Conservation (phyloP, 1,284 basidiomycete species). For the Coniferiporia sulphurascens region DNA sequence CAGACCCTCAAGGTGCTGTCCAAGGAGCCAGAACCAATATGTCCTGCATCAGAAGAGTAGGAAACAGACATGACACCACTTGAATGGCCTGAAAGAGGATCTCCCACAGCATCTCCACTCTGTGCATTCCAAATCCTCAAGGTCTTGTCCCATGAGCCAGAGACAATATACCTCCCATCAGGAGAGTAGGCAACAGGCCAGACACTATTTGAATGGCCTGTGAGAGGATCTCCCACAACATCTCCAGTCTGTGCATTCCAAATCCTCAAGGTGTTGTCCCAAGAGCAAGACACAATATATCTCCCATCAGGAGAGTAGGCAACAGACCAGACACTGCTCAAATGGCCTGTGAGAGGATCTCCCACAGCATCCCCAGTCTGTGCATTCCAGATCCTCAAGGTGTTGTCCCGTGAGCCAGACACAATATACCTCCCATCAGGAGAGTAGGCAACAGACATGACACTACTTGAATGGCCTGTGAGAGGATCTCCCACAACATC, state of each 20-base stretch:
- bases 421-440: constrained; percentile 22
- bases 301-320: constrained; percentile 17
- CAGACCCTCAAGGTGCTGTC: constrained; percentile 36
- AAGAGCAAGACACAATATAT: constrained; percentile 17
- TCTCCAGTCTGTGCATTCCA: constrained; percentile 17
- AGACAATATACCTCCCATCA: constrained; percentile 9
- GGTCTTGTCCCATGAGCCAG: constrained; percentile 14
- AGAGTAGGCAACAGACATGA: constrained; percentile 4
- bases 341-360: constrained; percentile 6
- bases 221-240: constrained; percentile 3
- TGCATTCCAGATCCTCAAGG: constrained; percentile 21
- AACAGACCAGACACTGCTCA: constrained; percentile 5
- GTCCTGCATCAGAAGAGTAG: constrained; percentile 21
- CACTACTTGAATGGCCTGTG: too few relatives aligned
- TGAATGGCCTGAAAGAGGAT: constrained; percentile 12
- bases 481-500: not conserved
- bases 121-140: constrained; percentile 15
- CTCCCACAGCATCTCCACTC: not conserved
- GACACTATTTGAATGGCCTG: constrained; percentile 15
- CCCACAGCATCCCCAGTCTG: constrained; percentile 3
- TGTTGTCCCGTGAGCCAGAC: constrained; percentile 18
- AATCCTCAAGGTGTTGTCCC: constrained; percentile 12
- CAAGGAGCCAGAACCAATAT: constrained; percentile 56
- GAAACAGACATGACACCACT: not conserved
- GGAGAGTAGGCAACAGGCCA: constrained; percentile 13